Conservation (phyloP, 108 stramenopile genomes). For the Discostella stelligeroides region DNA sequence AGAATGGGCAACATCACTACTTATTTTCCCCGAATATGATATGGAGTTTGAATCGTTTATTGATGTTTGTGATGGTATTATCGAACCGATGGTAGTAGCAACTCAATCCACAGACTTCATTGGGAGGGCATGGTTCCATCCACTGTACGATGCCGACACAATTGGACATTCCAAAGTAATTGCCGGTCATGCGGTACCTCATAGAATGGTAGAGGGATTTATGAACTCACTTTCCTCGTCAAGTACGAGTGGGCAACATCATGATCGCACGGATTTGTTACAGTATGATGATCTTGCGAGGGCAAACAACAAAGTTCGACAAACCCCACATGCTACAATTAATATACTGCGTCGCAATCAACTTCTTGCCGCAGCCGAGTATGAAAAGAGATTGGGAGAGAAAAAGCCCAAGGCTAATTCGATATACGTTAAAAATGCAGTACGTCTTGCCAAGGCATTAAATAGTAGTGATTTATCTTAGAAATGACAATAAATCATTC, state of each 20-base stretch:
- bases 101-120: slow-evolving; percentile 42
- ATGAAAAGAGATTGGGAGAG: slow-evolving; percentile 45
- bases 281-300: slow-evolving; percentile 22
- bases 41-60: slow-evolving; percentile 48
- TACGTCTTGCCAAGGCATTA: slow-evolving; percentile 25
- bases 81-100: slow-evolving; percentile 48
- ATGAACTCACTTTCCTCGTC: slow-evolving; percentile 21
- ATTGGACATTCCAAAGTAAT: slow-evolving; percentile 49
- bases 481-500: too few species aligned
- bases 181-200: slow-evolving; percentile 59
- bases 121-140: slow-evolving; percentile 66
- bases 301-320: slow-evolving; percentile 60
- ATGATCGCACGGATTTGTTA: slow-evolving; percentile 2
- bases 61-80: slow-evolving; percentile 48
- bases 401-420: slow-evolving; percentile 52
- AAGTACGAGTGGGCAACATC: background rate
- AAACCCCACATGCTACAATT: slow-evolving; percentile 65
- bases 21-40: slow-evolving; percentile 52
- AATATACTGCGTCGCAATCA: slow-evolving; percentile 60
- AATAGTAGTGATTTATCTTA: background rate
- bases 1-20: slow-evolving; percentile 51
- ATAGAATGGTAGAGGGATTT: slow-evolving; percentile 55
- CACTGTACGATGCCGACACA: slow-evolving; percentile 39
- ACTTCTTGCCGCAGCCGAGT: slow-evolving; percentile 40
- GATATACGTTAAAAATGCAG: slow-evolving; percentile 56